These are phyloP conservation scores for Adiantum capillusveneris DNA, from an alignment of 75 land plant genomes.

Conservation along the genomic window DNA sequence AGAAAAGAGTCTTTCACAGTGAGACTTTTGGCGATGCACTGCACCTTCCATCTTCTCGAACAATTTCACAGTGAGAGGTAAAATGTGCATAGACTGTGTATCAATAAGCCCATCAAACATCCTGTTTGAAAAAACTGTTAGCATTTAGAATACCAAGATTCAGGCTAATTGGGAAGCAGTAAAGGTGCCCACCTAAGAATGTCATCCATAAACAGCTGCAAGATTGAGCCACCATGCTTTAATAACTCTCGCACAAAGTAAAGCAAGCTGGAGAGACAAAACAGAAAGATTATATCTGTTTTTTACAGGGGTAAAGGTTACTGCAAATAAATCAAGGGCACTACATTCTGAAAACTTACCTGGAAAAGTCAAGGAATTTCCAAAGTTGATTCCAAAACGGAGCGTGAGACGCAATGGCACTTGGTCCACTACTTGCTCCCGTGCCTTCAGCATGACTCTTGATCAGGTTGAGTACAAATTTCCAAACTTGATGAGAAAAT, in stretches of 20 bases:
- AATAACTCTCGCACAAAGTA: constrained; percentile 44
- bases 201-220: constrained; percentile 27
- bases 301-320: no score
- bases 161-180: no score
- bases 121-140: constrained; percentile 33
- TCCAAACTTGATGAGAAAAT: constrained; percentile 10
- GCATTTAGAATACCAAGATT: no score
- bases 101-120: constrained; percentile 37
- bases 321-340: no score
- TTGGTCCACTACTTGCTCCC: constrained; percentile 29
- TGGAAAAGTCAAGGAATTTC: not conserved
- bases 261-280: constrained; percentile 37
- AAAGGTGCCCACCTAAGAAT: not conserved
- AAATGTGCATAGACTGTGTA: constrained; percentile 31
- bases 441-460: constrained; percentile 14
- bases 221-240: constrained; percentile 30
- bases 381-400: not conserved
- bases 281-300: no score
- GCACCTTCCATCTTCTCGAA: constrained; percentile 34
- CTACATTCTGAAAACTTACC: no score
- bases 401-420: not conserved
- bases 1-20: constrained; percentile 5
- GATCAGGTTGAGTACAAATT: constrained; percentile 14
- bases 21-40: not conserved
- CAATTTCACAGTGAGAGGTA: constrained; percentile 42